phyloP scores from a whole-genome alignment of 2,329 filamentous ascomycete genomes.

The Gliomastix tumulicola region DNA sequence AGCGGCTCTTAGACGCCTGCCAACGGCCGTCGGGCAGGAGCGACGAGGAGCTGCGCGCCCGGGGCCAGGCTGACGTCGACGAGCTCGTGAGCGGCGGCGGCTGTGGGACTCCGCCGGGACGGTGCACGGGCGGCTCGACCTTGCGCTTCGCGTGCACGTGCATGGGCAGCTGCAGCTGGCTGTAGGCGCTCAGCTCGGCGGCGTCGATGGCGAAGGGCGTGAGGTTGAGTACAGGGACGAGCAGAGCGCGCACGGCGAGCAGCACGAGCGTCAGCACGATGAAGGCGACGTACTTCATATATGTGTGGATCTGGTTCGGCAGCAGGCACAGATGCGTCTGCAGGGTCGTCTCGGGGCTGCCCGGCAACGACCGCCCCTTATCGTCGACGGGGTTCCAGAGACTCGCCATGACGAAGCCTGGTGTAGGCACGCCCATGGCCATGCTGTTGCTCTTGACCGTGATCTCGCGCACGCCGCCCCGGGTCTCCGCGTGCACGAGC shows the following conservation, averaged over 20 bases:
- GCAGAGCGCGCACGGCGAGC: constrained; percentile 45
- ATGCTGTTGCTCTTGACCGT: constrained; percentile 94
- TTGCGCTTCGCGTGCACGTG: constrained; percentile 49
- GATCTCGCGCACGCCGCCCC: constrained; percentile 66
- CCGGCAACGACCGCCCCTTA: constrained; percentile 38
- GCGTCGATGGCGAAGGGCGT: constrained; percentile 46
- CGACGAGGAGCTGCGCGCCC: constrained; percentile 32
- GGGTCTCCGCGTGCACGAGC: constrained; percentile 66
- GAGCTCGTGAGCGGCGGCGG: constrained; percentile 11
- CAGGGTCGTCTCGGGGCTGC: constrained; percentile 49
- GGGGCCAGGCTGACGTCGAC: constrained; percentile 16
- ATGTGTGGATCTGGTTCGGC: constrained; percentile 80
- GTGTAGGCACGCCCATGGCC: constrained; percentile 89
- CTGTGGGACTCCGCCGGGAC: neutral
- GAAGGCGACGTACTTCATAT: constrained; percentile 68
- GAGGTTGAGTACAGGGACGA: constrained; percentile 48
- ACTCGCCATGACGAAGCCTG: constrained; percentile 82
- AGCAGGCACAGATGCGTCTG: constrained; percentile 88
- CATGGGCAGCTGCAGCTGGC: constrained; percentile 30
- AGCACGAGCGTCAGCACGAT: constrained; percentile 44
- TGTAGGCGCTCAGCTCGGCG: constrained; percentile 10
- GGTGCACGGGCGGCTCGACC: constrained; percentile 29
- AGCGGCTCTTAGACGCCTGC: constrained; percentile 15
- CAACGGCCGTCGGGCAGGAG: constrained; percentile 18
- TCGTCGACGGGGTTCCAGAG: constrained; percentile 84